Base-by-base conservation (phyloP, 2,329 filamentous ascomycete genomes). In the Aureobasidium sp. region DNA sequence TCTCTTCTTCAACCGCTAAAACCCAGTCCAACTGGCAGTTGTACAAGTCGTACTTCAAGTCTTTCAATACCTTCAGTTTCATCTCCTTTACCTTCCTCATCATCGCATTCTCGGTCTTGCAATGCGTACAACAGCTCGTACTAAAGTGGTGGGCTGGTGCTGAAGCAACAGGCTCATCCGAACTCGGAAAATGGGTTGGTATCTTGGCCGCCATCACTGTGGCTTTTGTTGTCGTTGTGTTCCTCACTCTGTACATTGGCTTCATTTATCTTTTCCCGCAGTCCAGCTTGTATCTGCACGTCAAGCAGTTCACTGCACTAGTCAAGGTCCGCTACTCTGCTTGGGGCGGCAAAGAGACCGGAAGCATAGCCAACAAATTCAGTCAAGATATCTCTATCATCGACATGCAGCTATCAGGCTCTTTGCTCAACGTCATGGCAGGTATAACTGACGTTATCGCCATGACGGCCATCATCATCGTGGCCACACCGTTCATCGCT, bases 341-440 rank as follows among this genome's bases (percentile, higher is more conserved):
- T 7, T 63, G 62, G 62, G 57, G 46, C 8, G 37, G 35, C 6
- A 60, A 55, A 25, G 55, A 60, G 17, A 60, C 65, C 38, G 62
- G 62, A 19, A 60, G 54, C 23, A 37, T 62, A 19, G 60, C 61
- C 21, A 79, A 79, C 61, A 67, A 74, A 23, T 79, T 80, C 65
- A 74, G 72, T n/a, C 77, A 79, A 62, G 77, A 80, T 66, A 68
- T 79, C 4, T 68, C 73, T 57, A 67, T 79, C n/a, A 75, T 79
- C 15, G 77, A 79, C 53, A 73, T 69, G 61, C 72, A 76, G 47
- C 66, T 79, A 3, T 25, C 60, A 19, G 60, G 60, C 19, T 40
- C 54, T 15, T 27, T 59, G 19, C 27, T 62, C 27, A 63, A 64
- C 37, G 45, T 61, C 9, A 46, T 61, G 10, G 42, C 57, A n/a